Evolutionary conservation across 1,284 basidiomycete species (phyloP).

Genomic region (Schizophyllum commune): DNA sequence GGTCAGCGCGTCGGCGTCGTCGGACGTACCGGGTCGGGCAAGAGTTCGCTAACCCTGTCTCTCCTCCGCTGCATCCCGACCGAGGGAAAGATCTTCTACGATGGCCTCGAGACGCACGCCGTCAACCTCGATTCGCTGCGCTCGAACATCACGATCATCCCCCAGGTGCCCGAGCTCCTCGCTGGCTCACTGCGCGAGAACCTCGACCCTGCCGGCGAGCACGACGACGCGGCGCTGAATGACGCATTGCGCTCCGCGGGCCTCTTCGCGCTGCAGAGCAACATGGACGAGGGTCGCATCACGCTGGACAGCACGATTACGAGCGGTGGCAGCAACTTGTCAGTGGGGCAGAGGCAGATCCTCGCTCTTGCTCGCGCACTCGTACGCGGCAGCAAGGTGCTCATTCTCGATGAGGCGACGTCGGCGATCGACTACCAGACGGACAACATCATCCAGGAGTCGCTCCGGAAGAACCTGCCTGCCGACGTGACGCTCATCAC

Average conservation of each 20-base stretch:
- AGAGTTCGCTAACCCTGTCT: conserved; percentile 46
- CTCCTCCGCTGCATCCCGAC: conserved; percentile 51
- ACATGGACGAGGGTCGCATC: conserved; percentile 40
- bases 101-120: conserved; percentile 33
- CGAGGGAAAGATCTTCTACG: conserved; percentile 48
- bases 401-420: conserved; percentile 7
- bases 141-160: conserved; percentile 56
- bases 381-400: conserved; percentile 42
- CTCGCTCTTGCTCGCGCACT: conserved; percentile 53
- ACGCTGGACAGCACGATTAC: conserved; percentile 46
- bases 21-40: conserved; percentile 71
- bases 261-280: conserved; percentile 42
- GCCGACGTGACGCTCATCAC: conserved; percentile 53
- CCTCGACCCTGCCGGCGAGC: conserved; percentile 65
- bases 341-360: conserved; percentile 67
- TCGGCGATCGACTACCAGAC: conserved; percentile 42
- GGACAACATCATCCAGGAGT: conserved; percentile 48
- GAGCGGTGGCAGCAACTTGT: conserved; percentile 56
- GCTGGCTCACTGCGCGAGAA: conserved; percentile 51
- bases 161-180: conserved; percentile 58
- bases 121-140: conserved; percentile 62
- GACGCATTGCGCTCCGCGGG: conserved; percentile 48
- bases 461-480: conserved; percentile 44
- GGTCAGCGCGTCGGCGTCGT: conserved; percentile 62
- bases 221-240: conserved; percentile 59